Evolutionary conservation across 78 protist genomes (phyloP), one percentile per base, ranked within the genome.

Genomic region (Speleostelium caveatum): DNA sequence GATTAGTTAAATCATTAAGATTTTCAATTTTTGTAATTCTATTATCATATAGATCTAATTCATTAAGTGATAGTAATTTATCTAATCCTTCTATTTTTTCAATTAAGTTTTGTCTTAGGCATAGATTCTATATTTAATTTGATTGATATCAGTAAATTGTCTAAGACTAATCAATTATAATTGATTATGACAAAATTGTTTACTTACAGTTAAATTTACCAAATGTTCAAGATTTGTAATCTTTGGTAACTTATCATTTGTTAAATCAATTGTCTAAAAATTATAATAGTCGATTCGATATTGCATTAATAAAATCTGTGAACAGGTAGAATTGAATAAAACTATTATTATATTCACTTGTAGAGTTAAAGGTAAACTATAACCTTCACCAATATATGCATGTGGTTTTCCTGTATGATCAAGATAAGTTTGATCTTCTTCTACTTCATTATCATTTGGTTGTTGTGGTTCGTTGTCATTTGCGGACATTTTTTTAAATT

Each of bases 321-420:
- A 56, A 24, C 16, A 22, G 22, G 17, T n/a, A 73, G 49, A n/a
- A 12, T 35, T 73, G 14, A 12, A 33, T 22, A 8, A 8, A 35
- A 59, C 21, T 24, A 19, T 35, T 21, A 14, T 0, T 19, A 60
- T 38, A 61, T 51, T 19, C 65, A 67, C 88, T 32, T 21, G 8
- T 53, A 79, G 22, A 12, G 90, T 58, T 8, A 38, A 76, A 8
- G 77, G 78, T 69, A 83, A 32, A 68, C 38, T 38, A 42, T 83
- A 83, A 32, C 90, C 75, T 17, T 83, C 77, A 30, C 90, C 90
- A 24, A 83, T 83, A 2, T 21, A 83, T 2, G 26, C 10, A 69
- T 83, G 90, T 42, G 90, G 90, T 41, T 69, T 73, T 26, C 90
- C 90, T 55, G 90, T 83, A 28, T 69, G 62, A 83, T 83, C 90